A percentile compares a stretch with the other conserved stretches of the same genome.
These are phyloP conservation scores for Leccinum angustisporum DNA, from an alignment of 1,284 basidiomycete genomes.

Conservation along the genomic window DNA sequence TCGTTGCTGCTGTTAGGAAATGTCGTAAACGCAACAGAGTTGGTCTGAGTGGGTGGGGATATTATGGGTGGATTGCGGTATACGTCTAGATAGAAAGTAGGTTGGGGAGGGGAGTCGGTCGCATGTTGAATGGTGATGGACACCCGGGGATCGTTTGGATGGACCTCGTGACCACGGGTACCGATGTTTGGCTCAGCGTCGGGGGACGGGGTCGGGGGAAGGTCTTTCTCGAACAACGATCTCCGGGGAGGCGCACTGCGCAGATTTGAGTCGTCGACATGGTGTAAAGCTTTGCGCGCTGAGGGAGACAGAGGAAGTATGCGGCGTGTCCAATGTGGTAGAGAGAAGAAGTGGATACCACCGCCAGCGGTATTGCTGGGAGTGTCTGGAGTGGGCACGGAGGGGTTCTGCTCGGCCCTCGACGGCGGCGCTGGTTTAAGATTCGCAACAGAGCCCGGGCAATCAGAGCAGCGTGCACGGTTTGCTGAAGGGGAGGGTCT, in stretches of 20 bases:
- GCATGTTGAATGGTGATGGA: constrained; percentile 21
- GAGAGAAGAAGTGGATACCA: constrained; percentile 57
- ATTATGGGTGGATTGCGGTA: constrained; percentile 21
- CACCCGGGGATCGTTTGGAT: constrained; percentile 15
- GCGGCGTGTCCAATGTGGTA: constrained; percentile 64
- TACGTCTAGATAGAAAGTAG: constrained; percentile 24
- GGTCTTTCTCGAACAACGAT: constrained; percentile 54
- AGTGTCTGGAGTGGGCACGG: not conserved
- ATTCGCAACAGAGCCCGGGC: constrained; percentile 10
- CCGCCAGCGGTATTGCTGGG: constrained; percentile 3
- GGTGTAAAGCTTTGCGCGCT: not conserved
- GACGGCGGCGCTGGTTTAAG: constrained; percentile 5
- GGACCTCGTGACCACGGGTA: constrained; percentile 3
- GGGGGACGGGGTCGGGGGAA: constrained; percentile 58
- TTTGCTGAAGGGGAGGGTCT: constrained; percentile 23
- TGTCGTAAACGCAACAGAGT: constrained; percentile 26
- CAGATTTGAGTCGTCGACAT: not conserved
- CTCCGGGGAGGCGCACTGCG: constrained; percentile 21
- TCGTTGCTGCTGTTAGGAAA: constrained; percentile 12
- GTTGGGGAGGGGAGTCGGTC: constrained; percentile 15
- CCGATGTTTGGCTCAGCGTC: constrained; percentile 1
- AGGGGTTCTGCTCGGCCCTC: constrained; percentile 4
- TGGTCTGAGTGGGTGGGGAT: constrained; percentile 19
- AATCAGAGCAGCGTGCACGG: constrained; percentile 10
- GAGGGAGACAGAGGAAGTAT: constrained; percentile 7